Evolutionary conservation across 2,329 filamentous ascomycete genomes (phyloP).

Genomic region (Fusarium sp.): DNA sequence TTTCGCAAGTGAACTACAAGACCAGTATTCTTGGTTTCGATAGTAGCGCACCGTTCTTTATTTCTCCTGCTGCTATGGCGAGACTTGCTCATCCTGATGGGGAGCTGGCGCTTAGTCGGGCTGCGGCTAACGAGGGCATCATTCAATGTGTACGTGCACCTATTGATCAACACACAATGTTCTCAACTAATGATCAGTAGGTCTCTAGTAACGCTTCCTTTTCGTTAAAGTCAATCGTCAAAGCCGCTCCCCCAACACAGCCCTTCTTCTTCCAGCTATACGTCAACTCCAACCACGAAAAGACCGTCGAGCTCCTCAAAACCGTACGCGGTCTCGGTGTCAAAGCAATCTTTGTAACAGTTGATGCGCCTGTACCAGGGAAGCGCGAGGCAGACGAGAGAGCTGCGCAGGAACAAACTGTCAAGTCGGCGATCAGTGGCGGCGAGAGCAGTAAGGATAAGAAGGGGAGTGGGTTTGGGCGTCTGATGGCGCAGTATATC

Average conservation of each 20-base stretch:
- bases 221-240: conserved; percentile 37
- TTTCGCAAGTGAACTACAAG: conserved; percentile 59
- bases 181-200: neutral
- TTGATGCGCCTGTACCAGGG: conserved; percentile 64
- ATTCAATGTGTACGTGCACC: conserved; percentile 37
- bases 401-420: conserved; percentile 56
- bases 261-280: conserved; percentile 57
- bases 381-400: conserved; percentile 68
- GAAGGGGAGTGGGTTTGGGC: conserved; percentile 63
- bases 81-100: conserved; percentile 71
- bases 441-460: conserved; percentile 58
- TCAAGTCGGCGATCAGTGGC: conserved; percentile 51
- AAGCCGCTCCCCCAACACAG: conserved; percentile 22
- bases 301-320: conserved; percentile 57
- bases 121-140: conserved; percentile 37
- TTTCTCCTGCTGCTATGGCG: conserved; percentile 72
- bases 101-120: conserved; percentile 52
- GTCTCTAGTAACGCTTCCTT: conserved; percentile 41
- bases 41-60: conserved; percentile 67
- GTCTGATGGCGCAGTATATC: conserved; percentile 62
- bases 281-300: conserved; percentile 60
- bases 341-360: conserved; percentile 59
- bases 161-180: accelerated
- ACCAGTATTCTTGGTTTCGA: conserved; percentile 64
- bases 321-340: conserved; percentile 58